phyloP scores from a whole-genome alignment of 2,329 filamentous ascomycete genomes.

The Dactylonectria macrodidyma region DNA sequence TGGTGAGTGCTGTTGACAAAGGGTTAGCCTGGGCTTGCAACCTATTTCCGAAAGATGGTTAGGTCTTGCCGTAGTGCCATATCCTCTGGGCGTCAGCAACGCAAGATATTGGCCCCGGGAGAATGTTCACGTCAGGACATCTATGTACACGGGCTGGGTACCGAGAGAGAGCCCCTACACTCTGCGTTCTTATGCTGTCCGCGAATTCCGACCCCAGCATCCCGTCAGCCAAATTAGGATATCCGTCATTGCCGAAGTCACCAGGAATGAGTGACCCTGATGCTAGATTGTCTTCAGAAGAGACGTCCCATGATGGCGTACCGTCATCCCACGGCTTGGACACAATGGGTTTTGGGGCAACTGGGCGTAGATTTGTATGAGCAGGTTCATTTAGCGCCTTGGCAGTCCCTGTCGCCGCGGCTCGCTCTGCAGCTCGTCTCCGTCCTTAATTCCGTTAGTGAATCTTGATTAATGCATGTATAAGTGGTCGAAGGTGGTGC shows the following conservation, averaged over 20 bases:
- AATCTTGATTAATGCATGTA: too few relatives aligned
- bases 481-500: background rate
- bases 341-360: background rate
- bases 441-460: background rate
- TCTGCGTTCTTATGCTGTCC: background rate
- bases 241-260: background rate
- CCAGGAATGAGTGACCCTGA: background rate
- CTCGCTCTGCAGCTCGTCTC: background rate
- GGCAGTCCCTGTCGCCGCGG: background rate
- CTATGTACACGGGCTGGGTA: background rate
- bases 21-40: background rate
- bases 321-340: background rate
- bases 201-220: background rate
- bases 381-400: background rate
- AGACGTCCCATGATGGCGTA: too few relatives aligned
- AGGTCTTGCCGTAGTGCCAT: background rate
- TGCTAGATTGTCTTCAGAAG: too few relatives aligned
- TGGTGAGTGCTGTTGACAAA: background rate
- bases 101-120: background rate
- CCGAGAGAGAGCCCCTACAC: background rate
- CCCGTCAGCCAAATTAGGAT: background rate
- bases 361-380: background rate
- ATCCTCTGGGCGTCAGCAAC: constrained; percentile 3
- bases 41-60: background rate
- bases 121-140: background rate